These are phyloP conservation scores for Parietichytrium sp. DNA, from an alignment of 108 stramenopile species.

Conservation along the genomic window DNA sequence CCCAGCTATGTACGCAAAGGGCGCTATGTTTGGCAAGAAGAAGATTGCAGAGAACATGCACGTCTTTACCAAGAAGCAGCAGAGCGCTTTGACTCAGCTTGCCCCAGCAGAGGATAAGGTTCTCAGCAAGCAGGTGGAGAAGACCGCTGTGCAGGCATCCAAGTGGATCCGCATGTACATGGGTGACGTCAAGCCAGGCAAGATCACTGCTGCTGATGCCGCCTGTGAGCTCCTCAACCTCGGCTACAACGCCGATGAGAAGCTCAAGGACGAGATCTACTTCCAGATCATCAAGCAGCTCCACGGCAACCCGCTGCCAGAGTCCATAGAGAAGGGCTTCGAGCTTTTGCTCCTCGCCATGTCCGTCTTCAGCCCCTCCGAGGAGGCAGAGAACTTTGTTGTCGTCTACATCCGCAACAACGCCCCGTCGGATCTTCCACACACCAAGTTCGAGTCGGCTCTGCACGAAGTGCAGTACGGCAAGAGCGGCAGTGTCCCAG, in stretches of 20 bases:
- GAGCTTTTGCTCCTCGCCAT: conserved; percentile 52
- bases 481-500: neutral
- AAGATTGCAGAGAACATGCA: conserved; percentile 47
- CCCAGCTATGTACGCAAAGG: conserved; percentile 41
- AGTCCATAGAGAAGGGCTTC: conserved; percentile 48
- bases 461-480: neutral
- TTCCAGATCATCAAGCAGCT: conserved; percentile 67
- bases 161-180: conserved; percentile 56
- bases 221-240: conserved; percentile 42
- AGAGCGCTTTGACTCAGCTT: conserved; percentile 50
- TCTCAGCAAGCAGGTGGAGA: conserved; percentile 54
- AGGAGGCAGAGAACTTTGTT: conserved; percentile 51
- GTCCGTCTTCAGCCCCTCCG: conserved; percentile 52
- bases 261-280: conserved; percentile 57
- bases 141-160: conserved; percentile 57
- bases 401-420: conserved; percentile 47
- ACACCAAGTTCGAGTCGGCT: conserved; percentile 24
- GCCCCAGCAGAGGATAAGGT: conserved; percentile 48
- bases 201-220: conserved; percentile 50
- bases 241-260: neutral
- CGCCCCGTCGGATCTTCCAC: conserved; percentile 32
- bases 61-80: conserved; percentile 44
- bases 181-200: conserved; percentile 59
- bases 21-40: neutral
- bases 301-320: conserved; percentile 51